Evolutionary conservation across 2,329 filamentous ascomycete species (phyloP).

Genomic region (Fusarium brachygibbosum): DNA sequence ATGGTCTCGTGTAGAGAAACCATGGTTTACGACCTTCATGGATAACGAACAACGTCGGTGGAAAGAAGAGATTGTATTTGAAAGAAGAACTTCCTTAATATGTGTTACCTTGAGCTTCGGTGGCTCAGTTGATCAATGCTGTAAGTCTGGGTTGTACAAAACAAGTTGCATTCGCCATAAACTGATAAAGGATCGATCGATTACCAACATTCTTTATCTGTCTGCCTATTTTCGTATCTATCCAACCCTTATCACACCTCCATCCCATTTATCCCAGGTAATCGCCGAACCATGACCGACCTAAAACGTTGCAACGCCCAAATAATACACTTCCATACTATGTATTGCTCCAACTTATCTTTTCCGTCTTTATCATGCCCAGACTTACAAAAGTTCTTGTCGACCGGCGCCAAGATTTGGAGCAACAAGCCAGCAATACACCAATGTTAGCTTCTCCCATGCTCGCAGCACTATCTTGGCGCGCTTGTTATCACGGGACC

Average conservation of each 20-base stretch:
- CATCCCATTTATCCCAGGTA: background rate
- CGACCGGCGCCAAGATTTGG: slow-evolving; percentile 19
- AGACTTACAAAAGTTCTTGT: slow-evolving; percentile 43
- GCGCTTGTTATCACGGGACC: slow-evolving; percentile 37
- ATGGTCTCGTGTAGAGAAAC: slow-evolving; percentile 11
- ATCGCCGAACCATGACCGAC: background rate
- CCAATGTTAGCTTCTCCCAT: slow-evolving; percentile 11
- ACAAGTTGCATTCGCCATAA: background rate
- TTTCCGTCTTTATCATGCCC: slow-evolving; percentile 33
- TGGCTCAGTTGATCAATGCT: background rate
- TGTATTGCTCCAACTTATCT: slow-evolving; percentile 25
- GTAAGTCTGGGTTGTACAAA: too few relatives aligned
- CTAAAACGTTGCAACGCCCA: background rate
- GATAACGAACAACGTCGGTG: background rate
- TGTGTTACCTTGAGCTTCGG: background rate
- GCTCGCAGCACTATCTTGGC: slow-evolving; percentile 24
- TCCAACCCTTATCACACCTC: slow-evolving; percentile 6
- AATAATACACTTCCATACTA: background rate
- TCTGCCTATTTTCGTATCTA: slow-evolving; percentile 26
- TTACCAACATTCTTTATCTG: background rate
- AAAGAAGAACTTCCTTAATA: too few relatives aligned
- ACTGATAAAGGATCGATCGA: background rate
- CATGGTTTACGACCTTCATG: background rate
- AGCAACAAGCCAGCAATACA: slow-evolving; percentile 19
- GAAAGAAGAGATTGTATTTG: background rate